A percentile compares a stretch with the other conserved stretches of the same genome.
Conservation (phyloP, 805 yeast genomes). For the Candida sonorensis region DNA sequence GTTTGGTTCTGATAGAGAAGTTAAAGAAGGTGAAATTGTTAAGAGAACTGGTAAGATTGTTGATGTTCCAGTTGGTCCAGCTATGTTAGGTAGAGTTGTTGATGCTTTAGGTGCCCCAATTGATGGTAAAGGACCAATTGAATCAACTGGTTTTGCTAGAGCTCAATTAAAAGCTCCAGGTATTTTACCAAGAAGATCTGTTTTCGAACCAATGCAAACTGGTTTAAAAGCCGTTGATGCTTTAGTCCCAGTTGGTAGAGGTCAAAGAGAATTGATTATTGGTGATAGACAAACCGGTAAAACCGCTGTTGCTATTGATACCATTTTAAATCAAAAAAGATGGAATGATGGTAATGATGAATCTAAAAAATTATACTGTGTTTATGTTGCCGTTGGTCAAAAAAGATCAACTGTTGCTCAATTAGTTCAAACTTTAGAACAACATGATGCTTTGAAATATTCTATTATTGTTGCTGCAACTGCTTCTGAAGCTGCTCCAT, state of each 20-base stretch:
- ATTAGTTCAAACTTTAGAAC: slow-evolving; percentile 98
- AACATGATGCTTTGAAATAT: slow-evolving; percentile 96
- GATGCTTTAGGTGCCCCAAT: slow-evolving; percentile 99
- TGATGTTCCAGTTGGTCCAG: slow-evolving; percentile 98
- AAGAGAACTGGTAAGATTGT: slow-evolving; percentile 99
- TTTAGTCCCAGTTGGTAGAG: slow-evolving; percentile 99
- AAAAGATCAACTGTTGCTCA: slow-evolving; percentile 99
- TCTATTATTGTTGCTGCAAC: slow-evolving; percentile 98
- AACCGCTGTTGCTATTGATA: slow-evolving; percentile 97
- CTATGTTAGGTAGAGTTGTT: slow-evolving; percentile 96
- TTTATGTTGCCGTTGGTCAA: slow-evolving; percentile 99
- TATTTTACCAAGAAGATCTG: slow-evolving; percentile 98
- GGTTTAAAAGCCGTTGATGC: slow-evolving; percentile 99
- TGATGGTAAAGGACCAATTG: slow-evolving; percentile 99
- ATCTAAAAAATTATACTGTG: slow-evolving; percentile 98
- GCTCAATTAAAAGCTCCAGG: slow-evolving; percentile 99
- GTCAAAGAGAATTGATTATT: slow-evolving; percentile 99
- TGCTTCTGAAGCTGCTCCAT: slow-evolving; percentile 99
- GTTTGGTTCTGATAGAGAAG: slow-evolving; percentile 98
- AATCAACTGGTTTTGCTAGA: slow-evolving; percentile 76
- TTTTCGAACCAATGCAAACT: slow-evolving; percentile 98
- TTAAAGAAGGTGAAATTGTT: slow-evolving; percentile 99
- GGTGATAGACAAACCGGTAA: slow-evolving; percentile 99
- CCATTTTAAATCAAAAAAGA: slow-evolving; percentile 98
- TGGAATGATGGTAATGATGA: slow-evolving; percentile 96